Base-by-base conservation (phyloP, 2,329 filamentous ascomycete species). In the Curvularia spicifera region DNA sequence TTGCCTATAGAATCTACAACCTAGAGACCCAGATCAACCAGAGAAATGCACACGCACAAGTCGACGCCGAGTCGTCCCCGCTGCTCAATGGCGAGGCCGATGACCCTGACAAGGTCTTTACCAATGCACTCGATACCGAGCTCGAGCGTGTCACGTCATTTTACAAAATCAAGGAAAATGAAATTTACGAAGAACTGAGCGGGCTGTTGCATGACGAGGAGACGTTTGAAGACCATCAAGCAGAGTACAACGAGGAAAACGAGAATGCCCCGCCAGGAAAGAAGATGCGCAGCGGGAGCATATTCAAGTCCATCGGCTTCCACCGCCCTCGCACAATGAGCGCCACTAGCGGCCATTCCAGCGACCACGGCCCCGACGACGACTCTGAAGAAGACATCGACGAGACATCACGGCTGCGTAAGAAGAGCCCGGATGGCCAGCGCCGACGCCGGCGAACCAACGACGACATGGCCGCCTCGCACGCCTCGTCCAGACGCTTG, bases 61-160 rank as follows among this genome's bases (percentile, higher is more conserved):
- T 78, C 53, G 94, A 98, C 79, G 85, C 88, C 68, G 95, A 99
- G 81, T 89, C 89, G 6, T 89, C 93, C 10, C 93, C 95, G 5
- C 85, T 99, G 40, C 89, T 99, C 58, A 81, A 83, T 59, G 83
- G 84, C 54, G 85, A 86, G 57, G 70, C 78, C 26, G 78, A 82
- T 45, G 89, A 96, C 58, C 89, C 93, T 13, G 93, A 98, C 75
- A 84, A 86, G 39, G 84, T 93, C 58, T 99, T 99, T 75, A 84
- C 85, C 64, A 88, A 88, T 63, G 89, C 93, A 40, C 85, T 99
- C 18, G 92, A 96, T 71, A 85, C 90, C 42, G 95, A 99, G 76
- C 81, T 99, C 50, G 93, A 98, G 72, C 98, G 98, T 82, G 92
- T 99, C 60, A 90, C 87, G 70, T 90, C 89, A 0, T 99, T 99